Base-by-base conservation (phyloP, 768 basidiomycete genomes). In the Pholiota microspora region DNA sequence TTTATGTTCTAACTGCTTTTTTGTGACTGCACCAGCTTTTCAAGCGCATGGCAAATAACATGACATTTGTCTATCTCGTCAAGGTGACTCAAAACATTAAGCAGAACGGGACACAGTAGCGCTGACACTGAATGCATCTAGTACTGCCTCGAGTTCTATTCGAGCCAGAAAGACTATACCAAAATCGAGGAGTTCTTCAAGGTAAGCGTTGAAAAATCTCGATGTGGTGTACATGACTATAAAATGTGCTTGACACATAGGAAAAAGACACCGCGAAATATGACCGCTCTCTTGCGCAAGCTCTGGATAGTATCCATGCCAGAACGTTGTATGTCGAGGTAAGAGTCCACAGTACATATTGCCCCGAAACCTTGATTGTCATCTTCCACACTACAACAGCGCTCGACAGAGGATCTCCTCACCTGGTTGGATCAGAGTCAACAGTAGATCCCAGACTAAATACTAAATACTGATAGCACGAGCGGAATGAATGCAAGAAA, bases 111-210 rank as follows among this genome's bases (percentile, higher is more conserved):
- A 31, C 7, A 6, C 6, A 12, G 29, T 12, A 31, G 29, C 29
- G 27, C 25, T 54, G 23, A 59, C 18, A 8, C 12, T 44, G 42
- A 23, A 4, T n/a, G n/a, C n/a, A n/a, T n/a, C 27, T 57, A 76
- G 74, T 61, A 57, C 49, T 66, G 75, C 2, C 70, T 73, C 66
- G 65, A 67, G 24, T 70, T 71, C 25, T 74, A 96, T 53, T 82
- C 87, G 15, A 83, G 81, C 18, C 72, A 85, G 57, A 69, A 81
- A 55, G 95, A 97, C 70, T 76, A 80, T 35, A 71, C 83, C 47
- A 75, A 74, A 15, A 77, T 84, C 12, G 77, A 78, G 49, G 79
- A 71, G 2, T 96, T 92, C 78, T 98, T 94, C 77, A 80, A 85
- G 77, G 88, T 85, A 67, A 68, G 71, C n/a, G n/a, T n/a, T n/a